Evolutionary conservation across 2,329 filamentous ascomycete species (phyloP).

Genomic region (Coniochaeta sp.): DNA sequence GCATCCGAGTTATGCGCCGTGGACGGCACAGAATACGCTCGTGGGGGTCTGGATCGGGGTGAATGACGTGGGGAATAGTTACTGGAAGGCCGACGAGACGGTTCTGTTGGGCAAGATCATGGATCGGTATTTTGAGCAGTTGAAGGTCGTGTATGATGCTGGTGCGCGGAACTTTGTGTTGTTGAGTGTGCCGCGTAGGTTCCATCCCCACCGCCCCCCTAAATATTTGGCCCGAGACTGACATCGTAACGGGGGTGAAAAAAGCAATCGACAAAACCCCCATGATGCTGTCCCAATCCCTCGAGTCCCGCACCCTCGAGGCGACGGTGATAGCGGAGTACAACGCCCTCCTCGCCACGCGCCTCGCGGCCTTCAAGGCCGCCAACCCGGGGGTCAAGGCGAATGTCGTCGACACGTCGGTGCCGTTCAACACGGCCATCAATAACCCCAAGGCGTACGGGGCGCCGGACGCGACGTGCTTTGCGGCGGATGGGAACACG

Average conservation of each 20-base stretch:
- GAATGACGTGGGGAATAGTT: slow-evolving; percentile 47
- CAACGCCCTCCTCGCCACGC: slow-evolving; percentile 24
- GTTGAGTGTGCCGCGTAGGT: slow-evolving; percentile 36
- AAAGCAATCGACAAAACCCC: slow-evolving; percentile 34
- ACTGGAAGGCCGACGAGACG: slow-evolving; percentile 32
- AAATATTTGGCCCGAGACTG: neutral
- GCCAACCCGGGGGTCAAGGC: slow-evolving; percentile 25
- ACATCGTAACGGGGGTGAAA: too few species aligned
- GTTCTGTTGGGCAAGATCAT: slow-evolving; percentile 29
- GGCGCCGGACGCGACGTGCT: slow-evolving; percentile 33
- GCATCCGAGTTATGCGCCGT: slow-evolving; percentile 26
- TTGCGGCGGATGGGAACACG: slow-evolving; percentile 30
- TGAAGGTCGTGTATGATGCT: slow-evolving; percentile 33
- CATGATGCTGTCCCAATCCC: slow-evolving; percentile 18
- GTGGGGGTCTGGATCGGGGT: slow-evolving; percentile 49
- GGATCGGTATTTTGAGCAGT: slow-evolving; percentile 32
- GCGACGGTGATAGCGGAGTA: slow-evolving; percentile 27
- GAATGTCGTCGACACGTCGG: slow-evolving; percentile 31
- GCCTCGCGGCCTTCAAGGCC: slow-evolving; percentile 23
- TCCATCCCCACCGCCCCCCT: neutral
- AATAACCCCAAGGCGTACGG: slow-evolving; percentile 33
- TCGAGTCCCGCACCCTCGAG: slow-evolving; percentile 20
- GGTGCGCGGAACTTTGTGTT: slow-evolving; percentile 42
- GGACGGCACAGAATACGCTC: slow-evolving; percentile 35
- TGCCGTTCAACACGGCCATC: slow-evolving; percentile 34